Base-by-base conservation (phyloP, 2,329 filamentous ascomycete genomes). In the Xylaria hypoxylon region DNA sequence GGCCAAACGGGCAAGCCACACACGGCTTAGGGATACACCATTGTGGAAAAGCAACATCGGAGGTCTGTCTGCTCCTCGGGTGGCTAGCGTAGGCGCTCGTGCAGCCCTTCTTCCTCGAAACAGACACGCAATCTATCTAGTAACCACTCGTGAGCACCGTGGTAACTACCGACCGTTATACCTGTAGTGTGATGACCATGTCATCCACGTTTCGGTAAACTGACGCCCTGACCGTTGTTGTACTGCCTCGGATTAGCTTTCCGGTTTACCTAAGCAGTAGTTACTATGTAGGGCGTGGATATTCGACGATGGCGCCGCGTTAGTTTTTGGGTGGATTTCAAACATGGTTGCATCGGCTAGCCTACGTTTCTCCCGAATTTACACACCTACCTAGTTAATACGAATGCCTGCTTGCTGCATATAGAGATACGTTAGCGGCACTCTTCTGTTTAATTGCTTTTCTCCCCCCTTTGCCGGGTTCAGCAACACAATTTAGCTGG, bases 41-140 rank as follows among this genome's bases (percentile, higher is more conserved):
- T 28, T 40, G 51, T n/a, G 47, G 45, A 65, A 62, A 65, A 66
- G 48, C 28, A 61, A 64, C 51, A 47, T 19, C 22, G 19, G 28
- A n/a, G n/a, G n/a, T n/a, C 19, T 1, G 3, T 40, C 40, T 48
- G n/a, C 42, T 47, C 53, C 50, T 26, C 5, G 28, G 44, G 17
- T 31, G 15, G 40, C 48, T 50, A 47, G 58, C 48, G 24, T 50
- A 40, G 58, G 58, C 33, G 33, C 45, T 44, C 28, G 8, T 47
- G 53, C 48, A 48, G 40, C 44, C 45, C 31, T 48, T 44, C 28
- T 8, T 13, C 47, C 15, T 45, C 56, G 4, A 55, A 40, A 48
- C n/a, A 22, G 7, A 33, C 22, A 19, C 33, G 5, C 26, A 5
- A 19, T 38, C 44, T 51, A 31, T 8, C 11, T n/a, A 56, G 50